Percentiles rank a stretch among this genome's conserved stretches.
phyloP scores from a whole-genome alignment of 2,329 filamentous ascomycete species.

The Neopestalotiopsis rosae region DNA sequence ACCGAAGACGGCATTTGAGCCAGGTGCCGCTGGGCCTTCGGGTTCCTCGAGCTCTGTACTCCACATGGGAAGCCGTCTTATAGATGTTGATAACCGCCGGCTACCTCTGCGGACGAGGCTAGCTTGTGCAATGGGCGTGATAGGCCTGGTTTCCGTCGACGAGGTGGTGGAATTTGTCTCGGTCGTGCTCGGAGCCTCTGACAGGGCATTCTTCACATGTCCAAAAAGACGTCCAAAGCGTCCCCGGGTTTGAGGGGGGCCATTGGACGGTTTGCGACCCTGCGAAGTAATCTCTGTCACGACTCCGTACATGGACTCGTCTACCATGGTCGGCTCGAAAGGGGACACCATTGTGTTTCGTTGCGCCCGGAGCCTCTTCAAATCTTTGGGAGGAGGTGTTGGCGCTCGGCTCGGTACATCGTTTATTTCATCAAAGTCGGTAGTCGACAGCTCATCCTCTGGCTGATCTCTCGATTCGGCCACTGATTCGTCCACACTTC shows the following conservation, averaged over 20 bases:
- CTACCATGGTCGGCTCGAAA: conserved; percentile 26
- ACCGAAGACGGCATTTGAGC: conserved; percentile 43
- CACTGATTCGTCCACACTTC: not conserved
- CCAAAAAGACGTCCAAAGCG: conserved; percentile 31
- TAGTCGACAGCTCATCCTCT: not conserved
- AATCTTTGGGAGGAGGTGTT: conserved; percentile 38
- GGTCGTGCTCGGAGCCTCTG: conserved; percentile 28
- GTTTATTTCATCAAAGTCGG: not conserved
- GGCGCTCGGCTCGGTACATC: conserved; percentile 35
- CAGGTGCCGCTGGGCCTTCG: conserved; percentile 24
- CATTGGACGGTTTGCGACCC: conserved; percentile 13
- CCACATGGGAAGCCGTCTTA: conserved; percentile 40
- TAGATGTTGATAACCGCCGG: conserved; percentile 37
- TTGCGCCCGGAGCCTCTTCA: conserved; percentile 33
- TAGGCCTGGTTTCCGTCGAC: conserved; percentile 26
- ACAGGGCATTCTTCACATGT: conserved; percentile 30
- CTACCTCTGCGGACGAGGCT: conserved; percentile 36
- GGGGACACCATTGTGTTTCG: conserved; percentile 32
- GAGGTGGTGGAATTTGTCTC: conserved; percentile 31
- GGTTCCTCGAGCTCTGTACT: conserved; percentile 33
- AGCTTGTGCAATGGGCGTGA: conserved; percentile 33
- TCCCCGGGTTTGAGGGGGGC: conserved; percentile 7
- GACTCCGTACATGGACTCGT: conserved; percentile 27
- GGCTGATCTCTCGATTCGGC: not conserved
- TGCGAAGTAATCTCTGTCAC: conserved; percentile 33